Evolutionary conservation across 1,284 basidiomycete species (phyloP), one percentile per base, ranked within the genome.

Genomic region (Nidula niveotomentosa): DNA sequence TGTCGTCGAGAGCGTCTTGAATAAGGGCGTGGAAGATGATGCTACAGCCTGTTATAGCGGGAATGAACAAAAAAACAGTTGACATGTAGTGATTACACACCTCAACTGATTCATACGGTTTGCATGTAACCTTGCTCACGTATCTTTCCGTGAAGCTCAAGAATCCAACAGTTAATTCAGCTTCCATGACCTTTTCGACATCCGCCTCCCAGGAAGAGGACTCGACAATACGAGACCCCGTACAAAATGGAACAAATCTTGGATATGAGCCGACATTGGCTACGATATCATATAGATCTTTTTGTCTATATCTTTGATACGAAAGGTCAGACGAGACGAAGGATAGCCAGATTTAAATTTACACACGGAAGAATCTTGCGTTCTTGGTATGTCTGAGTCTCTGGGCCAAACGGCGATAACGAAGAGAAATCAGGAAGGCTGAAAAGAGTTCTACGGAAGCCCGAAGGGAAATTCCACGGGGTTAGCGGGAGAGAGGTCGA

Each of bases 191-290:
- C 66, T 52, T 76, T 71, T 48, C 70, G 63, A 48, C 59, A 52
- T 60, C 62, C 36, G 54, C 56, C 53, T 64, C 64, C 41, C 63
- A 57, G 30, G 69, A 62, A 13, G 69, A 68, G 36, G 39, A 41
- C 39, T 69, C 69, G 41, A 95, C 73, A 45, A 97, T 83, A 23
- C 83, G 84, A 1, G 94, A 93, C 34, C 76, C 74, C 13, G 84
- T 85, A 74, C 96, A 98, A 71, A 94, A 98, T 0, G 96, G 96
- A 48, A 99, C 77, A 67, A 98, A 99, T 50, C 76, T 76, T 9
- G 87, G 80, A 71, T 98, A 99, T 4, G 91, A 89, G 7, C 83
- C 83, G 17, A 98, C 90, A 71, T 98, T 90, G 12, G 94, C 84
- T 48, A 99, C 93, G 54, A 98, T 74, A 5, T 84, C 76, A 72